Evolutionary conservation across 345 rosid genomes (phyloP).

Genomic region (Trapa incisa): DNA sequence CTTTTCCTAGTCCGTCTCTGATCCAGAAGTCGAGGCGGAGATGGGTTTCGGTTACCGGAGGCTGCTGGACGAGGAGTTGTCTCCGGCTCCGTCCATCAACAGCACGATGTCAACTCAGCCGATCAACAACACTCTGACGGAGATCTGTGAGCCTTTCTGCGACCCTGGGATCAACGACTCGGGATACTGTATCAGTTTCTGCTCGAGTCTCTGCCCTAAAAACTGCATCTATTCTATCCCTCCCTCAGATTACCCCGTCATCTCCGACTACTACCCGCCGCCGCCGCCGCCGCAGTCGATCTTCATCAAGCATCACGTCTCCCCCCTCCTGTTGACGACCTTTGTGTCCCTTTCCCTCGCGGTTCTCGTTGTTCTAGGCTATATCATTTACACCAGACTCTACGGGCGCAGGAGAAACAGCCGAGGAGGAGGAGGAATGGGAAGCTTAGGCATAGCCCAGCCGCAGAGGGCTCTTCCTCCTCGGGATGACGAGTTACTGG

Average conservation of each 20-base stretch:
- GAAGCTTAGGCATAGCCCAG: background rate
- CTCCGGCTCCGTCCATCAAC: background rate
- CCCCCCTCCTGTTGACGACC: constrained; percentile 13
- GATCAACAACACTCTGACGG: background rate
- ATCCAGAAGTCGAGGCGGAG: background rate
- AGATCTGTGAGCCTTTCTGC: background rate
- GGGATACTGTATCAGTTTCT: background rate
- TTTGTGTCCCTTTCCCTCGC: constrained; percentile 18
- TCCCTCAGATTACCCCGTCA: background rate
- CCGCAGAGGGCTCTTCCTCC: constrained; percentile 4
- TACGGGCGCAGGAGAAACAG: constrained; percentile 13
- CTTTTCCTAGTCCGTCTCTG: background rate
- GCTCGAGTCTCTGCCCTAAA: constrained; percentile 12
- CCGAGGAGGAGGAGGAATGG: background rate
- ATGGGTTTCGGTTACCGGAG: background rate
- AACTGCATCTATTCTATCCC: constrained; percentile 9
- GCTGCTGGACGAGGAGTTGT: background rate
- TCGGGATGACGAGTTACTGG: constrained; percentile 24
- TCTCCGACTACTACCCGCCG: constrained; percentile 4
- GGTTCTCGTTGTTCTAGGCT: constrained; percentile 22
- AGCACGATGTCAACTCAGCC: background rate
- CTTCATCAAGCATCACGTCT: background rate
- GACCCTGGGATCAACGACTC: background rate
- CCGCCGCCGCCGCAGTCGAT: constrained; percentile 3
- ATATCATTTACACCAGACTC: constrained; percentile 12